A percentile compares a stretch with the other conserved stretches of the same genome.
Conservation (phyloP, 2,329 filamentous ascomycete genomes). For the Cytospora leucostoma region DNA sequence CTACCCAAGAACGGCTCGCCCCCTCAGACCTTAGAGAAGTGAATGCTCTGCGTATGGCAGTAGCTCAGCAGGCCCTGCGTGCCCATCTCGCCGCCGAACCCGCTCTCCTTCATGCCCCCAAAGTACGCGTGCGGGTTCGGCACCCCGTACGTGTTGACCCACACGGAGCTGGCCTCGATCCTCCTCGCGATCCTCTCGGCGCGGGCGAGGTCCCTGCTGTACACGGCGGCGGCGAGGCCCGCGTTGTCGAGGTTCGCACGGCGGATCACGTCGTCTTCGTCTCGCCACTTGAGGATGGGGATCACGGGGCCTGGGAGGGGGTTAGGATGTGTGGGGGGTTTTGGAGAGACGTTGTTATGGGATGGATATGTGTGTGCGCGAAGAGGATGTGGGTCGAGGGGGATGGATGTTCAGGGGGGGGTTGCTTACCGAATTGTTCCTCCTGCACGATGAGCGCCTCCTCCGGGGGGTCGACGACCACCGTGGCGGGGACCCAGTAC, state of each 20-base stretch:
- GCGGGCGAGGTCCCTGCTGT: slow-evolving; percentile 52
- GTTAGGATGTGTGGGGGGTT: background rate
- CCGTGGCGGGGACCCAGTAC: slow-evolving; percentile 60
- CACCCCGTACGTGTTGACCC: slow-evolving; percentile 52
- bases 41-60: slow-evolving; percentile 37
- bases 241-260: slow-evolving; percentile 56
- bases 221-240: slow-evolving; percentile 60
- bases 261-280: slow-evolving; percentile 60
- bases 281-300: slow-evolving; percentile 61
- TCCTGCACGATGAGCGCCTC: slow-evolving; percentile 57
- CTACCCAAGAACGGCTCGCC: no score
- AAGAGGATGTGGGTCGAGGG: background rate
- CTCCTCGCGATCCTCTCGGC: slow-evolving; percentile 54
- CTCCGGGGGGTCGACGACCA: slow-evolving; percentile 59
- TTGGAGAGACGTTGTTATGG: no score
- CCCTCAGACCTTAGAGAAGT: slow-evolving; percentile 34
- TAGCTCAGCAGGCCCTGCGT: slow-evolving; percentile 39
- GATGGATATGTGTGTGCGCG: no score
- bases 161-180: slow-evolving; percentile 60
- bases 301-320: slow-evolving; percentile 56
- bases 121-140: slow-evolving; percentile 38
- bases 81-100: slow-evolving; percentile 40
- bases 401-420: slow-evolving; percentile 20
- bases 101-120: slow-evolving; percentile 39
- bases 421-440: slow-evolving; percentile 57